Percentiles rank a stretch among this genome's conserved stretches.
Evolutionary conservation across 2,329 filamentous ascomycete genomes (phyloP).

Genomic region (Paracorniculantispora psalliotae): DNA sequence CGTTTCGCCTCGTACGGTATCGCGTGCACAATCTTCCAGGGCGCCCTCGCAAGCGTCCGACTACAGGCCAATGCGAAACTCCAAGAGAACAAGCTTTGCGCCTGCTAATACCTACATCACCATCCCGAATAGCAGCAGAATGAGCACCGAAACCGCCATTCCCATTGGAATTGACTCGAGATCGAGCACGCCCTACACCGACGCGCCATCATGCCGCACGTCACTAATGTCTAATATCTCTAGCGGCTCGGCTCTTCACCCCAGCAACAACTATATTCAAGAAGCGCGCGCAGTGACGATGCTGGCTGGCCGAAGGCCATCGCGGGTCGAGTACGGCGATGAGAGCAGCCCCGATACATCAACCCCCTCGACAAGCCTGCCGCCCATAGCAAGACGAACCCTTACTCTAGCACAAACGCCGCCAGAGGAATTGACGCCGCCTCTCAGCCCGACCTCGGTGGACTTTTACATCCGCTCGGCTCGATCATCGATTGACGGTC

Average conservation of each 20-base stretch:
- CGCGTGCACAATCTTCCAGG: not conserved
- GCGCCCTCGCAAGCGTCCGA: not conserved
- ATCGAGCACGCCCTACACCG: constrained; percentile 21
- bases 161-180: constrained; percentile 16
- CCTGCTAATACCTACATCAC: constrained; percentile 38
- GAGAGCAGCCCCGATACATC: constrained; percentile 16
- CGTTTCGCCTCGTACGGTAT: not conserved
- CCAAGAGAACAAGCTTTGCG: constrained; percentile 36
- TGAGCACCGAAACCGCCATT: not conserved
- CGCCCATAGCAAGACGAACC: constrained; percentile 20
- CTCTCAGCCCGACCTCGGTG: constrained; percentile 47
- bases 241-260: not conserved
- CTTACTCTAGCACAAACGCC: constrained; percentile 14
- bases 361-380: constrained; percentile 13
- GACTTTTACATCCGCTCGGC: constrained; percentile 43
- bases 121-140: constrained; percentile 27
- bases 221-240: constrained; percentile 5
- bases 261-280: constrained; percentile 26
- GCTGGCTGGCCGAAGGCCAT: constrained; percentile 25
- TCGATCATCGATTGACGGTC: constrained; percentile 32
- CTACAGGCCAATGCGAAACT: constrained; percentile 26
- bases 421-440: constrained; percentile 42
- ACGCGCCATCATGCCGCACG: not conserved
- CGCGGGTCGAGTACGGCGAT: constrained; percentile 20
- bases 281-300: constrained; percentile 38